phyloP scores from a whole-genome alignment of 805 yeast genomes.

The Wickerhamomyces kurtzmanii region DNA sequence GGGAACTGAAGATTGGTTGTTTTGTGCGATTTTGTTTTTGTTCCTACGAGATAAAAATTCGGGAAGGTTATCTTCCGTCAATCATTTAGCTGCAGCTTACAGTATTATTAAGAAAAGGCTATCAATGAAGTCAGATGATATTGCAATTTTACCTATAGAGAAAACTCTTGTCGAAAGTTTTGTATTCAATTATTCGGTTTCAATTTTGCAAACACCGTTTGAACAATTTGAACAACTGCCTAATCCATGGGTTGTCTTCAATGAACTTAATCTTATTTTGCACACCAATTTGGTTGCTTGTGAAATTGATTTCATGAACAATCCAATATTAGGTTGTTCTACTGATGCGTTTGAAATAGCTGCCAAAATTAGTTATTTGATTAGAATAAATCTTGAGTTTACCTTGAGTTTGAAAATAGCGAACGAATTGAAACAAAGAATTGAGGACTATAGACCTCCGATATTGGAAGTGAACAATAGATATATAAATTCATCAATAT shows the following conservation, averaged over 20 bases:
- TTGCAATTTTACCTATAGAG: conserved; percentile 9
- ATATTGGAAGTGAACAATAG: too few species aligned
- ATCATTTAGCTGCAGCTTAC: conserved; percentile 10
- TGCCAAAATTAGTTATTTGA: conserved; percentile 27
- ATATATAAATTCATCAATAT: too few species aligned
- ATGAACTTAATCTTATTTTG: conserved; percentile 7
- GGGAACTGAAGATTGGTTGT: conserved; percentile 13
- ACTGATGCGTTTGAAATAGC: conserved; percentile 24
- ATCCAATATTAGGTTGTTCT: conserved; percentile 31
- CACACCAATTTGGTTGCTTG: conserved; percentile 15
- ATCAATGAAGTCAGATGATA: conserved; percentile 2
- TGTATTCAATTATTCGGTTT: conserved; percentile 13
- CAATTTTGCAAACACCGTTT: conserved; percentile 10
- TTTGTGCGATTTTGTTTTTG: conserved; percentile 11
- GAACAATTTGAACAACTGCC: conserved; percentile 10
- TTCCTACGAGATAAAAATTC: conserved; percentile 10
- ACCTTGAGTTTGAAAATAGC: too few species aligned
- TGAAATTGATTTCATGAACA: conserved; percentile 28
- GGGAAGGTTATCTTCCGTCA: conserved; percentile 10
- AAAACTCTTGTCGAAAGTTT: conserved; percentile 12
- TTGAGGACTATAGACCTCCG: too few species aligned
- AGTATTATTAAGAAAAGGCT: conserved; percentile 9
- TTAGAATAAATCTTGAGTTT: conserved; percentile 15
- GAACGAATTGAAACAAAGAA: too few species aligned
- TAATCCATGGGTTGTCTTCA: conserved; percentile 8